Base-by-base conservation (phyloP, 2,329 filamentous ascomycete species). In the Sporothrix euskadiensis region DNA sequence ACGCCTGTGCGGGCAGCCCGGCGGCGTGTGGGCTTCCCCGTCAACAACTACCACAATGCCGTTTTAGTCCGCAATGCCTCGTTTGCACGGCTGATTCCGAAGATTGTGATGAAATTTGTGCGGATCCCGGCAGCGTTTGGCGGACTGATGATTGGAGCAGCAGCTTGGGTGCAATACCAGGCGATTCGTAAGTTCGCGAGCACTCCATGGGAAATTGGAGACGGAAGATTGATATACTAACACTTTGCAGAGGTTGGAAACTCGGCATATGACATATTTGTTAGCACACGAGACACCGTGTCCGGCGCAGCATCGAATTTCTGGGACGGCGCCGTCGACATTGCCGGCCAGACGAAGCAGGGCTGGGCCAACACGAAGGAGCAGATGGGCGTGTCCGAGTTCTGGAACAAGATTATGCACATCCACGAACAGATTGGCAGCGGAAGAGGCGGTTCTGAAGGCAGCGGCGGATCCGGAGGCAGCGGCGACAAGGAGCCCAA, bases 91-190 rank as follows among this genome's bases (percentile, higher is more conserved):
- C 85, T 91, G 74, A 84, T 99, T 44, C 97, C 97, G 1, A 95
- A 93, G 80, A 86, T 99, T 69, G 90, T 96, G n/a, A 83, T 96
- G 79, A 99, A 98, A 84, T 91, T 99, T 78, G 88, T 91, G 49
- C 90, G 94, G 73, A 86, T 97, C 72, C 96, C 96, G 26, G 96
- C 96, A 73, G 91, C 98, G 84, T 94, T 97, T 79, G 96, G 95
- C 57, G 94, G 94, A 57, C 88, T 94, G 65, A 93, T 94, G 79
- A 88, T 99, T 77, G 94, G 93, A 16, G 93, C 92, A 2, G 84
- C 97, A 74, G 94, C 94, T 35, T 99, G 97, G 87, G 84, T 99
- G 68, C 96, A 99, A 81, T 98, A 99, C 81, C 96, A 99, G 83
- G 95, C 96, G 76, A 90, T 91, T 73, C 92, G 92, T 94, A 87